Evolutionary conservation across 768 basidiomycete genomes (phyloP).

Genomic region (Amanita pallidorosea): DNA sequence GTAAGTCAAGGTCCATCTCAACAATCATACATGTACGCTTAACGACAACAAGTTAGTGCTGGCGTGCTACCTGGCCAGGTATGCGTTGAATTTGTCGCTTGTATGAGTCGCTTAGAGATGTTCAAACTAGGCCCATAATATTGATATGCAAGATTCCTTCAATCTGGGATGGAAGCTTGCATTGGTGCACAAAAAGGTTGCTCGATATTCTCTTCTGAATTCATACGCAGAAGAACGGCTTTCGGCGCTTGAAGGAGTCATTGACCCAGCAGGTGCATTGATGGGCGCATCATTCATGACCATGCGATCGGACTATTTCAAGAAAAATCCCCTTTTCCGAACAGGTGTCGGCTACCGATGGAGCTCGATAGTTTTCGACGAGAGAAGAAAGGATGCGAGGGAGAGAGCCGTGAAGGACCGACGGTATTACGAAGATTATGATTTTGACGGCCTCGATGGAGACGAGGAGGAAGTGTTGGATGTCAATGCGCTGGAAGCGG

Average conservation of each 20-base stretch:
- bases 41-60: not conserved
- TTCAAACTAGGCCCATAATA: slow-evolving; percentile 20
- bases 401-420: not conserved
- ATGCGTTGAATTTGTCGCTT: not conserved
- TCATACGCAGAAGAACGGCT: slow-evolving; percentile 34
- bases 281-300: slow-evolving; percentile 14
- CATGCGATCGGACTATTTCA: slow-evolving; percentile 5
- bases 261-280: slow-evolving; percentile 24
- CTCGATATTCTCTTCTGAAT: slow-evolving; percentile 24
- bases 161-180: slow-evolving; percentile 38
- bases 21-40: not conserved
- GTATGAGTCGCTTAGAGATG: not conserved
- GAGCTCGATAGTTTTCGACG: slow-evolving; percentile 30
- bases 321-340: slow-evolving; percentile 17
- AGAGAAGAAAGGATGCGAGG: not conserved
- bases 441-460: slow-evolving; percentile 1
- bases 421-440: not conserved
- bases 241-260: slow-evolving; percentile 34
- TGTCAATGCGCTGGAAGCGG: slow-evolving; percentile 14
- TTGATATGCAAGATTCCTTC: slow-evolving; percentile 26
- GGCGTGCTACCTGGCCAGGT: not conserved
- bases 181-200: slow-evolving; percentile 25
- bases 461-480: slow-evolving; percentile 21
- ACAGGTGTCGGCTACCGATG: slow-evolving; percentile 35
- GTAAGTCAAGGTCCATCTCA: slow-evolving; percentile 13